These are phyloP conservation scores for Saccharomyces hybrid DNA, from an alignment of 1,139 yeast species.

Conservation along the genomic window DNA sequence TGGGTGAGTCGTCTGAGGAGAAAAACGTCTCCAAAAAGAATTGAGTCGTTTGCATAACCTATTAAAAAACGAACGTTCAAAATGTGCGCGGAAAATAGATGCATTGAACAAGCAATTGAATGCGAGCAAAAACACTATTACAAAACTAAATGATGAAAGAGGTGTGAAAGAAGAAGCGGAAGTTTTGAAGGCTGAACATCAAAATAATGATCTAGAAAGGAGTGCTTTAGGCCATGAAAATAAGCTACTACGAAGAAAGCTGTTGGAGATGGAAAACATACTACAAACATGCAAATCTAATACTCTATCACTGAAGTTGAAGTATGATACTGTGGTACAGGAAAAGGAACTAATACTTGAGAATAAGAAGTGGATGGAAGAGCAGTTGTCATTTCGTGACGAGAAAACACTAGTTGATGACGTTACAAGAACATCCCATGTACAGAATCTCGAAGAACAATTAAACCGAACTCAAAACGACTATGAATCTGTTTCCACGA, in stretches of 20 bases:
- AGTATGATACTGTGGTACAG: neutral
- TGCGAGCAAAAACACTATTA: slow-evolving; percentile 41
- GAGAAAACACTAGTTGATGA: neutral
- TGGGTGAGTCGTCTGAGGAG: slow-evolving; percentile 21
- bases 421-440: neutral
- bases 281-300: slow-evolving; percentile 33
- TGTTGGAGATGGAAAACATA: slow-evolving; percentile 37
- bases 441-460: neutral
- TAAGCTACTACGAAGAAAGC: slow-evolving; percentile 37
- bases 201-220: neutral
- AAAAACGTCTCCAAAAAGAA: neutral
- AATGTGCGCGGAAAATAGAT: slow-evolving; percentile 29
- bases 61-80: slow-evolving; percentile 29
- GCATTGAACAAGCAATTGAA: slow-evolving; percentile 29
- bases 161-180: neutral
- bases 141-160: neutral
- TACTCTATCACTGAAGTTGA: slow-evolving; percentile 26
- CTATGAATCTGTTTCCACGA: slow-evolving; percentile 32
- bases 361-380: neutral
- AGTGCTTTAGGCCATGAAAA: slow-evolving; percentile 43
- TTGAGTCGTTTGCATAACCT: neutral
- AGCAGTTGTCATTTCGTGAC: neutral
- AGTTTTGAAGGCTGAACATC: neutral
- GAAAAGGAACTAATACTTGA: neutral
- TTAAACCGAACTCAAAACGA: slow-evolving; percentile 34